These are phyloP conservation scores for Rhodosporidiobolus odoratus DNA, from an alignment of 768 basidiomycete species.

Conservation along the genomic window DNA sequence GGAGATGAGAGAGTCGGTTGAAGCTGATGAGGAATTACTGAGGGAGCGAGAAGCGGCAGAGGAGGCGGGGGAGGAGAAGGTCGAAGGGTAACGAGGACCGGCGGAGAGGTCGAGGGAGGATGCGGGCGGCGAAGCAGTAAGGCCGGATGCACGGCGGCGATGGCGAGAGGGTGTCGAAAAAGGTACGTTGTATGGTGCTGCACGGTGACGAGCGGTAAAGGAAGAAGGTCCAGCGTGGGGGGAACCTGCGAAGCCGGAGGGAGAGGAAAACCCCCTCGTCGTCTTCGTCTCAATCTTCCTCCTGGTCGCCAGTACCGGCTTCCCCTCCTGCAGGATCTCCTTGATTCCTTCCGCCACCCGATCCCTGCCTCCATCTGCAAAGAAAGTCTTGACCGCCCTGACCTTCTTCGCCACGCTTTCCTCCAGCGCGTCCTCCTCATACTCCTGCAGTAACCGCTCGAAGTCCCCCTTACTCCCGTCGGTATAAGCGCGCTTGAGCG, in stretches of 20 bases:
- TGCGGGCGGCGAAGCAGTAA: background rate
- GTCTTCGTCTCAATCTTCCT: background rate
- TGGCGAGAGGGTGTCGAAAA: background rate
- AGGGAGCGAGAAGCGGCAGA: constrained; percentile 8
- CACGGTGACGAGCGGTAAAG: no score
- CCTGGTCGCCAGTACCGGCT: background rate
- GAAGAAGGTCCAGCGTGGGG: no score
- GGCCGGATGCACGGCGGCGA: background rate
- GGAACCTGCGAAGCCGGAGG: no score
- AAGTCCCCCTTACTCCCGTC: background rate
- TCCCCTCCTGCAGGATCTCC: constrained; percentile 8
- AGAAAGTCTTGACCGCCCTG: constrained; percentile 2
- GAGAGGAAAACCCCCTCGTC: background rate
- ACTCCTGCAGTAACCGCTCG: background rate
- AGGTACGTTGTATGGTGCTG: no score
- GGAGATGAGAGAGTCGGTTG: constrained; percentile 26
- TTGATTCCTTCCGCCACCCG: constrained; percentile 10
- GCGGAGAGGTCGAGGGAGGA: background rate
- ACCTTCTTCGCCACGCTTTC: background rate
- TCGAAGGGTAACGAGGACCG: constrained; percentile 17
- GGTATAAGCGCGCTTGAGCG: constrained; percentile 6
- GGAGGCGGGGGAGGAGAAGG: constrained; percentile 12
- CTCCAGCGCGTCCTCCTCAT: background rate
- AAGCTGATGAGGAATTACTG: constrained; percentile 11
- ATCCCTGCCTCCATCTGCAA: constrained; percentile 5